Base-by-base conservation (phyloP, 352 stramenopile species). In the Globisporangium orthogonon region DNA sequence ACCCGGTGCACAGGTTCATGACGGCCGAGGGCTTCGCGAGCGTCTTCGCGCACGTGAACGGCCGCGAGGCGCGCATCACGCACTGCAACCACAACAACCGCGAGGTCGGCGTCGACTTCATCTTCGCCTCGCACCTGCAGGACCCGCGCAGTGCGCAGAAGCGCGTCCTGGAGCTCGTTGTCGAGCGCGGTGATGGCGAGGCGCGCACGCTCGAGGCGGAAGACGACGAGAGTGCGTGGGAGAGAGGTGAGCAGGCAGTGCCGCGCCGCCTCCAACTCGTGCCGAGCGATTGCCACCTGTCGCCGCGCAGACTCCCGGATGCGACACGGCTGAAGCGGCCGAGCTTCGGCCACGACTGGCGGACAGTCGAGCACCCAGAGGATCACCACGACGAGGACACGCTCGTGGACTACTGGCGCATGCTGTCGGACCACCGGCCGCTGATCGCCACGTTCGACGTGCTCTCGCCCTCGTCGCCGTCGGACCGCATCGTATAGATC, bases 11-110 rank as follows among this genome's bases (percentile, higher is more conserved):
- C 57, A 67, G 83, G 31, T 73, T 86, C 35, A 78, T 94, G 59
- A 76, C 81, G 48, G 71, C 78, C 23, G 66, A 92, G 43, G 82
- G 82, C 29, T 94, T 87, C 52, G 60, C 67, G 39, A 91, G 81
- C 60, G 83, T 91, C 43, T 94, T 92, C 48, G 72, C 70, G 17
- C 66, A 86, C 30, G 41, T 90, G 47, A 74, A 94, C 63, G 84
- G 84, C 1, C 80, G 84, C 39, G 84, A 94, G 54, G 84, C 84
- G 39, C 67, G 80, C 28, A 90, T 94, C 61, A 94, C 84, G 46
- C 84, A 94, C 67, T 91, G 83, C 66, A 94, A 94, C 60, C 84
- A 94, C 63, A 94, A 94, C 69, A 94, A 94, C 67, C 75, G 78
- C 54, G 82, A 94, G 58, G 84, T 94, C 41, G 79, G 80, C 44